These are phyloP conservation scores for Nakazawaea sp. DNA, from an alignment of 805 yeast genomes.

Conservation along the genomic window DNA sequence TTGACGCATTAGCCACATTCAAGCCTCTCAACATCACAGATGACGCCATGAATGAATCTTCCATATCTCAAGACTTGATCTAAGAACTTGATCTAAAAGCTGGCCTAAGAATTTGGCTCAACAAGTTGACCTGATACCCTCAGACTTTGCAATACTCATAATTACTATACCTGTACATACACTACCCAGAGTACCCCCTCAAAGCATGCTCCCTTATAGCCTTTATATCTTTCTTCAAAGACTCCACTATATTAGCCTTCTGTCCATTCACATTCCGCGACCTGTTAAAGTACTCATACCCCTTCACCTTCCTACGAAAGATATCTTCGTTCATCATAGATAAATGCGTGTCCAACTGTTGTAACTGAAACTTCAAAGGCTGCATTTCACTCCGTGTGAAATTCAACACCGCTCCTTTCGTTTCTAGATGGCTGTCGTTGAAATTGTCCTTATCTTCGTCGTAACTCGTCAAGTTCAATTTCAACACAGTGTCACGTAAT, in stretches of 20 bases:
- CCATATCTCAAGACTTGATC: too few species aligned
- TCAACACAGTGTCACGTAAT: conserved; percentile 1
- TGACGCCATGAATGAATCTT: too few species aligned
- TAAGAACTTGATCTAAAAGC: too few species aligned
- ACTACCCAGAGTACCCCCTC: conserved; percentile 4
- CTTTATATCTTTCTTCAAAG: conserved; percentile 18
- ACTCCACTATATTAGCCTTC: conserved; percentile 17
- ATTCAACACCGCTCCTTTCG: too few species aligned
- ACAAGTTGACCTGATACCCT: too few species aligned
- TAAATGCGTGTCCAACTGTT: conserved; percentile 22
- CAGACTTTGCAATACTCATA: too few species aligned
- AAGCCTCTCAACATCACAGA: too few species aligned
- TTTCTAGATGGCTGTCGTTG: background rate
- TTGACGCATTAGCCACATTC: too few species aligned
- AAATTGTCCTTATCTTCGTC: background rate
- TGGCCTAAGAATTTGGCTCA: too few species aligned
- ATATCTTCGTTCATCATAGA: conserved; percentile 18
- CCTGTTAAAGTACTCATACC: conserved; percentile 5
- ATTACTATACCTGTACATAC: background rate
- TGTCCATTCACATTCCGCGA: background rate
- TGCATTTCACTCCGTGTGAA: conserved; percentile 24
- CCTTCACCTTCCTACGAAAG: background rate
- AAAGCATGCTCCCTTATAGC: conserved; percentile 13
- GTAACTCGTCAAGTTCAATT: conserved; percentile 2
- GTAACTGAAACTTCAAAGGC: conserved; percentile 25